A percentile compares a stretch with the other conserved stretches of the same genome.
Evolutionary conservation across 1,139 yeast species (phyloP).

Genomic region (Candida neerlandica): DNA sequence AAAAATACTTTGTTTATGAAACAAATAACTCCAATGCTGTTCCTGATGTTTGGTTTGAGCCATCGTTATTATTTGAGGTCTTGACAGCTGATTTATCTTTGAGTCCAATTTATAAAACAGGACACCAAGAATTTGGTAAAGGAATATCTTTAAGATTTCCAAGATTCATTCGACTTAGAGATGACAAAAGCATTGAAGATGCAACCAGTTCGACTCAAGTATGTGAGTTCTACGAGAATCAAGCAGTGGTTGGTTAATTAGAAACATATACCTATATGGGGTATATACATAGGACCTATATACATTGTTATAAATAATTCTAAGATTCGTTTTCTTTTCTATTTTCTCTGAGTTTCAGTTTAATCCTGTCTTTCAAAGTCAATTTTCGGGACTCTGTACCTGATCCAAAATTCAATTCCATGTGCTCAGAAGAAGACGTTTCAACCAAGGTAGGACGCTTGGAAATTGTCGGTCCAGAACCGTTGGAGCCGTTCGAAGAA

Average conservation of each 20-base stretch:
- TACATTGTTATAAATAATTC: constrained; percentile 3
- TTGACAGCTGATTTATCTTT: constrained; percentile 91
- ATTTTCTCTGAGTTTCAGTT: constrained; percentile 36
- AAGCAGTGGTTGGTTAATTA: constrained; percentile 47
- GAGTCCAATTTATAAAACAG: constrained; percentile 92
- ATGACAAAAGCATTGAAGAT: constrained; percentile 85
- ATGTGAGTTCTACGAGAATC: constrained; percentile 85
- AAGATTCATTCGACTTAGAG: constrained; percentile 80
- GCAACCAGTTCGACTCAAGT: constrained; percentile 89
- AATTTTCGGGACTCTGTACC: constrained; percentile 11
- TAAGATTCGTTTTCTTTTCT: constrained; percentile 22
- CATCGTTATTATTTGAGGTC: constrained; percentile 84
- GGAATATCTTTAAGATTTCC: constrained; percentile 95
- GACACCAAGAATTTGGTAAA: constrained; percentile 71
- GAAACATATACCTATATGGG: neutral
- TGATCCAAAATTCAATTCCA: constrained; percentile 39
- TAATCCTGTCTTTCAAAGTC: constrained; percentile 38
- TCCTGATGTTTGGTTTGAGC: constrained; percentile 98
- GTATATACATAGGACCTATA: neutral
- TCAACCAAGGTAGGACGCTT: constrained; percentile 21
- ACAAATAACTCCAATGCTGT: constrained; percentile 58
- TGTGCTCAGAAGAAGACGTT: constrained; percentile 29
- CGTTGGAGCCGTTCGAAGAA: constrained; percentile 27
- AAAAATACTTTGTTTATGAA: constrained; percentile 72
- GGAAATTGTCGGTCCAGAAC: constrained; percentile 9